phyloP scores from a whole-genome alignment of 345 rosid species.

The Pelargonium nanum region DNA sequence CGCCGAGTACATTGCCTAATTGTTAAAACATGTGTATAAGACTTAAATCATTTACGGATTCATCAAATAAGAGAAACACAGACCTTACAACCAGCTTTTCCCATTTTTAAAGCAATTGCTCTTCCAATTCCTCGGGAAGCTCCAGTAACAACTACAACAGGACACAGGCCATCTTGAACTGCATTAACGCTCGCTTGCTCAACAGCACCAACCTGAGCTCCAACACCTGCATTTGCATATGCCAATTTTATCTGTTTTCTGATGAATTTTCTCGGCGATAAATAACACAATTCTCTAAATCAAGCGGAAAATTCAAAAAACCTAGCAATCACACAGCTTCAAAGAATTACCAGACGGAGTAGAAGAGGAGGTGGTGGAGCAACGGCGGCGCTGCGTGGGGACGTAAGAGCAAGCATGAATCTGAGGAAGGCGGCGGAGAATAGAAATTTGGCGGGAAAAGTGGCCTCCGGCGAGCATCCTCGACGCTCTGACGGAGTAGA shows the following conservation, averaged over 20 bases:
- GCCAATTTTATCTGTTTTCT: too few relatives aligned
- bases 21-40: background rate
- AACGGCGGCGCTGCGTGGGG: background rate
- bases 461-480: background rate
- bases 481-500: background rate
- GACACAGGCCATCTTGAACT: constrained; percentile 43
- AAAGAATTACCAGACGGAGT: background rate
- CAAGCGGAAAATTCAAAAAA: too few relatives aligned
- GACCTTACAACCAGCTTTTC: constrained; percentile 52
- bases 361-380: background rate
- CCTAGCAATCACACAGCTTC: background rate
- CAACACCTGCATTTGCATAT: constrained; percentile 25
- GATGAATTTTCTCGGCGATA: too few relatives aligned
- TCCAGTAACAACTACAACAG: constrained; percentile 70
- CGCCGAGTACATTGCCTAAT: too few relatives aligned
- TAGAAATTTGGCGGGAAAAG: background rate
- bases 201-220: constrained; percentile 49
- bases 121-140: constrained; percentile 89
- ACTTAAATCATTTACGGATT: too few relatives aligned
- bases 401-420: background rate
- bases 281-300: background rate
- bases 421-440: background rate
- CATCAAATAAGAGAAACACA: constrained; percentile 7
- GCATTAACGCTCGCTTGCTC: constrained; percentile 32
- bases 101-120: constrained; percentile 69